Conservation (phyloP, 2,329 filamentous ascomycete genomes). For the Tolypocladium tundrense region DNA sequence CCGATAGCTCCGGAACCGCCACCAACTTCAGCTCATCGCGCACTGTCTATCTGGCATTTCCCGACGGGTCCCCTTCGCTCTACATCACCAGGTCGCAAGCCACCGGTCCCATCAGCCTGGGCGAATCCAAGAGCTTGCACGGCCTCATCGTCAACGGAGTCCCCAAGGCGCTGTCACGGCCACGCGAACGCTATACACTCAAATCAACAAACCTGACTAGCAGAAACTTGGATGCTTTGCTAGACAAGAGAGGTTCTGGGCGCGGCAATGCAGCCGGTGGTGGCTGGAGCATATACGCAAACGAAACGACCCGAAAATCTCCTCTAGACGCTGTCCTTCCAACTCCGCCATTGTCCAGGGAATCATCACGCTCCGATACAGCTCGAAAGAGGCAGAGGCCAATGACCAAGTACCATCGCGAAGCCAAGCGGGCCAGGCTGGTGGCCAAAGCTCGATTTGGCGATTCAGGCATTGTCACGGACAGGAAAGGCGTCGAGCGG, state of each 20-base stretch:
- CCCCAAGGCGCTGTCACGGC: conserved; percentile 70
- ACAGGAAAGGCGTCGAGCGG: conserved; percentile 52
- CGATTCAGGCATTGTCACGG: conserved; percentile 39
- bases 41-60: conserved; percentile 73
- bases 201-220: conserved; percentile 58
- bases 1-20: conserved; percentile 18
- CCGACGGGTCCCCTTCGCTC: conserved; percentile 66
- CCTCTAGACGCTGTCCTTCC: conserved; percentile 44
- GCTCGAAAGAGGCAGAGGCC: conserved; percentile 16
- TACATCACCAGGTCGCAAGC: conserved; percentile 50
- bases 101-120: conserved; percentile 26
- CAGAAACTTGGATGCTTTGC: conserved; percentile 58
- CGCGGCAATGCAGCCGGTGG: conserved; percentile 63
- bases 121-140: conserved; percentile 54
- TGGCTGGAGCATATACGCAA: conserved; percentile 70
- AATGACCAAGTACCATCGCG: conserved; percentile 17
- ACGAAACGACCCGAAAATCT: conserved; percentile 43
- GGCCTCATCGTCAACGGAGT: conserved; percentile 68
- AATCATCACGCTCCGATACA: conserved; percentile 16
- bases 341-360: conserved; percentile 31
- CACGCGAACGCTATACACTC: conserved; percentile 61
- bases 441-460: conserved; percentile 65
- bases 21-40: conserved; percentile 53
- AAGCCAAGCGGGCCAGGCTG: conserved; percentile 47
- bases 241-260: conserved; percentile 59